Conservation (phyloP, 176 grass and related monocot genomes). For the Carex pumila region DNA sequence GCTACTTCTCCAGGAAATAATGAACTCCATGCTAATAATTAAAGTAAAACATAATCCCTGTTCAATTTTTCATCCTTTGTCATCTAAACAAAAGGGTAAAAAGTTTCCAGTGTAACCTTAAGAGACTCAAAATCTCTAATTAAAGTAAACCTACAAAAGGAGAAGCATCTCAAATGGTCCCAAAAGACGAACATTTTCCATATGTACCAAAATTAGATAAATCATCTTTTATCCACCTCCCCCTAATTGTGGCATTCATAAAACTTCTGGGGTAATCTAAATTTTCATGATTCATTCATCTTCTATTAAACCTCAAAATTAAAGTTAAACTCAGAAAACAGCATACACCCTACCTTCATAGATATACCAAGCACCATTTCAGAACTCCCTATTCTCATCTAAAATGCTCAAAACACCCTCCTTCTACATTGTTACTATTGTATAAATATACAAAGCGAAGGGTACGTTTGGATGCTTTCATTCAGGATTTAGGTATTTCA, state of each 20-base stretch:
- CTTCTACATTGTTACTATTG: background rate
- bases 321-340: background rate
- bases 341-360: background rate
- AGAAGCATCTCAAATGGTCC: background rate
- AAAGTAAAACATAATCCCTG: background rate
- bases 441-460: background rate
- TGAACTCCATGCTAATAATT: background rate
- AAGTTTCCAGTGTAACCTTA: background rate
- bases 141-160: background rate
- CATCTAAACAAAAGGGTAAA: background rate
- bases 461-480: constrained; percentile 8
- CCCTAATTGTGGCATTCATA: background rate
- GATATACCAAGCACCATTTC: constrained; percentile 2
- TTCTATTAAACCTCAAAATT: background rate
- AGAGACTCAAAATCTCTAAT: background rate
- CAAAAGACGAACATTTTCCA: background rate
- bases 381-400: constrained; percentile 5
- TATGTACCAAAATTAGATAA: background rate
- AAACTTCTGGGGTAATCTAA: background rate
- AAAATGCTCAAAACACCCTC: constrained; percentile 5
- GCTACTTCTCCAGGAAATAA: background rate
- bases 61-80: background rate
- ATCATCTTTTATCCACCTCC: background rate
- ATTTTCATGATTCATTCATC: background rate
- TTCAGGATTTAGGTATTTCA: constrained; percentile 25